Percentiles rank a stretch among this genome's conserved stretches.
These are phyloP conservation scores for Ceratobasidium sp. DNA, from an alignment of 1,284 basidiomycete species.

Conservation along the genomic window DNA sequence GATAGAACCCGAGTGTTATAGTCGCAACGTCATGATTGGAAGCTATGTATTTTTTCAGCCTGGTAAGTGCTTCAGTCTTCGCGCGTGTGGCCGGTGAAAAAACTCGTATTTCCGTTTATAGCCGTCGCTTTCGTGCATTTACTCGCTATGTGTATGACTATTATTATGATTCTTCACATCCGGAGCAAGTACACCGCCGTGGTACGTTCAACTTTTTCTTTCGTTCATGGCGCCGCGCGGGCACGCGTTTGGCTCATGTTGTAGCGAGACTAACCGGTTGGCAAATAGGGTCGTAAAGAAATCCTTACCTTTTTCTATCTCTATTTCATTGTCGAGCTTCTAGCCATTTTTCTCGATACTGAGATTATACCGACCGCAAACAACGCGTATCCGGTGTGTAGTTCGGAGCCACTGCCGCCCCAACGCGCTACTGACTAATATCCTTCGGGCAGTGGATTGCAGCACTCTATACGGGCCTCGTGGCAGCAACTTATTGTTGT, in stretches of 20 bases:
- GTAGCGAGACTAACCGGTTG: conserved; percentile 27
- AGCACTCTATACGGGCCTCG: conserved; percentile 90
- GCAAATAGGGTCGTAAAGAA: conserved; percentile 82
- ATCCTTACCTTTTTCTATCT: conserved; percentile 99
- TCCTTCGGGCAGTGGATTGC: conserved; percentile 84
- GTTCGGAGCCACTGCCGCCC: conserved; percentile 8
- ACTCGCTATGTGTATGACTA: conserved; percentile 97
- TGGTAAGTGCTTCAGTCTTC: conserved; percentile 69
- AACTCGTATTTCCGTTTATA: conserved; percentile 55
- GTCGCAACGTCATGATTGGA: conserved; percentile 94
- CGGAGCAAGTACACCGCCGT: conserved; percentile 99
- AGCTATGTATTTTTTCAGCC: conserved; percentile 97
- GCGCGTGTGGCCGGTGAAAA: conserved; percentile 1
- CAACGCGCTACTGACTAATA: conserved; percentile 23
- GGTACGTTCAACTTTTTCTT: conserved; percentile 64
- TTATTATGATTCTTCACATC: conserved; percentile 98
- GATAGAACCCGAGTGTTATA: conserved; percentile 94
- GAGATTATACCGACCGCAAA: conserved; percentile 95
- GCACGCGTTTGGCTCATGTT: not conserved
- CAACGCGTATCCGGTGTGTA: conserved; percentile 83
- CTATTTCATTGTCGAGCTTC: conserved; percentile 90
- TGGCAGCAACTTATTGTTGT: conserved; percentile 92
- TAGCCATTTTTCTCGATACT: conserved; percentile 97
- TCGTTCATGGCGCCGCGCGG: conserved; percentile 4
- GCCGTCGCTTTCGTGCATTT: conserved; percentile 98